Conservation (phyloP, 2,329 filamentous ascomycete species). For the Alternaria gaisen region DNA sequence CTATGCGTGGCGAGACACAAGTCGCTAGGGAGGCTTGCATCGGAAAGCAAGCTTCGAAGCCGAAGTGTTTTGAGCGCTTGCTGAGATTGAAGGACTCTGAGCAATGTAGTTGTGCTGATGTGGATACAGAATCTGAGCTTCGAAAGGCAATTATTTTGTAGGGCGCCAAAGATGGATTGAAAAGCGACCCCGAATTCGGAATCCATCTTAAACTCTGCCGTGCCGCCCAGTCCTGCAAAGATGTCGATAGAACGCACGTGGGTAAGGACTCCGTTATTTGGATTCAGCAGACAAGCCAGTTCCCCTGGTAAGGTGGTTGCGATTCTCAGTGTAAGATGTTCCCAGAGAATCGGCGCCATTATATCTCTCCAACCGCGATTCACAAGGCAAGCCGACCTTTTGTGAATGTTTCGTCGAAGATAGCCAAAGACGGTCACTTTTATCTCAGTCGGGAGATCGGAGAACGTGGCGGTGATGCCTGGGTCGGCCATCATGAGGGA, state of each 20-base stretch:
- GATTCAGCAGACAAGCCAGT: not conserved
- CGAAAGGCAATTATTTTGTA: too few species aligned
- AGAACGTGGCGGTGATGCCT: not conserved
- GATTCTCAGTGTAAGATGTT: not conserved
- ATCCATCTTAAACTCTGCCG: accelerated
- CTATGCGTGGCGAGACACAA: too few species aligned
- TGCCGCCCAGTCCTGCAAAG: too few species aligned
- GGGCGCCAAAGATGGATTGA: too few species aligned
- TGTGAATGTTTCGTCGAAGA: not conserved
- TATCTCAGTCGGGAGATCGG: not conserved
- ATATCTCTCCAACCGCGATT: not conserved
- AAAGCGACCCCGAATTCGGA: too few species aligned
- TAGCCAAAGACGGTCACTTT: not conserved
- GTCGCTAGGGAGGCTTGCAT: accelerated
- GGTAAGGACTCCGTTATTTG: not conserved
- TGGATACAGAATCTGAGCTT: accelerated
- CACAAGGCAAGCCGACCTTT: not conserved
- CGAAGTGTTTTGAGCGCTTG: not conserved
- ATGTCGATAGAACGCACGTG: not conserved
- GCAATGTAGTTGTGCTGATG: too few species aligned
- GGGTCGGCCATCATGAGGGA: not conserved
- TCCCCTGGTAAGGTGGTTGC: not conserved
- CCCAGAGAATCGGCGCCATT: not conserved
- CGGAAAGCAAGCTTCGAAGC: accelerated
- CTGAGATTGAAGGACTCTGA: not conserved